Conservation (phyloP, 2,329 filamentous ascomycete species). For the Hypoxylon sp. region DNA sequence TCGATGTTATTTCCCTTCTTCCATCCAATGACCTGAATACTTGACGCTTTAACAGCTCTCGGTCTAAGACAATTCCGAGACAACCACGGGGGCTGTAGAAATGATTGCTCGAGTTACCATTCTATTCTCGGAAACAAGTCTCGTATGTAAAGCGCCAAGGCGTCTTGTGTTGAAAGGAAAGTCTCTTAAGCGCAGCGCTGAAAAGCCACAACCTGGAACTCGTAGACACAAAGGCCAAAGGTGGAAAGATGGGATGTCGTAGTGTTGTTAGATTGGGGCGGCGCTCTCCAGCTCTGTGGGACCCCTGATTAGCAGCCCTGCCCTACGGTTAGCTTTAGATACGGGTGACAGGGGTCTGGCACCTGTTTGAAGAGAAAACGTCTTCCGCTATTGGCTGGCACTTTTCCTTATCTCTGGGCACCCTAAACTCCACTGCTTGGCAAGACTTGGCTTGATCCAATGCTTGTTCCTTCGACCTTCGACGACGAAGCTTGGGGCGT, state of each 20-base stretch:
- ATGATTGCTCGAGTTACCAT: constrained; percentile 17
- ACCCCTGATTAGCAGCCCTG: constrained; percentile 39
- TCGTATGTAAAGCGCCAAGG: constrained; percentile 14
- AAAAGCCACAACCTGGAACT: constrained; percentile 4
- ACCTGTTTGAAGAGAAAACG: constrained; percentile 32
- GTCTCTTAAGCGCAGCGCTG: background rate
- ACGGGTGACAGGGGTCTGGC: constrained; percentile 29
- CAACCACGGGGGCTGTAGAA: constrained; percentile 1
- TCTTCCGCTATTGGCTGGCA: constrained; percentile 29
- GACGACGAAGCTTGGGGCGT: background rate
- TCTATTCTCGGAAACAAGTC: constrained; percentile 26
- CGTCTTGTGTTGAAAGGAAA: constrained; percentile 3
- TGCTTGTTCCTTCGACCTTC: constrained; percentile 31
- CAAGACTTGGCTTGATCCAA: constrained; percentile 40
- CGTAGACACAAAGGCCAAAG: background rate
- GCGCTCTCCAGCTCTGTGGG: constrained; percentile 24
- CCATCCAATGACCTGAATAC: background rate
- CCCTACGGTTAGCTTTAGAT: constrained; percentile 37
- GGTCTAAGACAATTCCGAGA: constrained; percentile 34
- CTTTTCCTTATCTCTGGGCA: constrained; percentile 46
- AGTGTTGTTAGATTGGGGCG: background rate
- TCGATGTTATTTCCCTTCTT: constrained; percentile 1
- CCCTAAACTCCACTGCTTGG: constrained; percentile 35
- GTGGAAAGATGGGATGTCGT: background rate
- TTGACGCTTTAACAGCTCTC: constrained; percentile 13